A percentile compares a stretch with the other conserved stretches of the same genome.
Evolutionary conservation across 306 rosid genomes (phyloP).

Genomic region (Cicer arietinum): DNA sequence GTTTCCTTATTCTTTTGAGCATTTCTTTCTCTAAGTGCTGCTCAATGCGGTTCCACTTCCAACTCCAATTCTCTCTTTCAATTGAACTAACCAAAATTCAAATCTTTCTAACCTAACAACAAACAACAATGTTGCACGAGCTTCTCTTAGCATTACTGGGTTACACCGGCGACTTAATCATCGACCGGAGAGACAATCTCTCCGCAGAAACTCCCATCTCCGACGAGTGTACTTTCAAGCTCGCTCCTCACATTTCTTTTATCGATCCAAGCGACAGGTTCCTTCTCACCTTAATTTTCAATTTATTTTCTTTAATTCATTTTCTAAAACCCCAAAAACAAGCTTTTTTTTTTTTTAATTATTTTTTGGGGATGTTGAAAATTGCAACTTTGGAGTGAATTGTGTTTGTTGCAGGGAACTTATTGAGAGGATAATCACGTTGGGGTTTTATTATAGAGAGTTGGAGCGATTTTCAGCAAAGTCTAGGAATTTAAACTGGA

Average conservation of each 20-base stretch:
- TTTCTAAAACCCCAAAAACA: slow-evolving; percentile 3
- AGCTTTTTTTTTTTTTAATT: background rate
- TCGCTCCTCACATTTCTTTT: slow-evolving; percentile 86
- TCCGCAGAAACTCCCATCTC: slow-evolving; percentile 60
- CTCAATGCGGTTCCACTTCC: no score
- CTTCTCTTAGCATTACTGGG: slow-evolving; percentile 82
- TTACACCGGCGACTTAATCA: slow-evolving; percentile 92
- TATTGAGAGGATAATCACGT: slow-evolving; percentile 75
- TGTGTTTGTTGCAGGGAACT: slow-evolving; percentile 71
- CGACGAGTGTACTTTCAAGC: slow-evolving; percentile 76
- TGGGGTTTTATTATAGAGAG: slow-evolving; percentile 94
- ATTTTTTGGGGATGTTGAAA: slow-evolving; percentile 5
- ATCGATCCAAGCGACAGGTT: slow-evolving; percentile 87
- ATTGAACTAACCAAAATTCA: no score
- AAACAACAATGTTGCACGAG: slow-evolving; percentile 78
- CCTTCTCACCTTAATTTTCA: slow-evolving; percentile 21
- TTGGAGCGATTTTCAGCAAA: slow-evolving; percentile 79
- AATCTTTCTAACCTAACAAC: background rate
- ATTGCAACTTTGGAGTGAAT: slow-evolving; percentile 17
- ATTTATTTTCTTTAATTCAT: background rate
- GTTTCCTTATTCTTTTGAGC: no score
- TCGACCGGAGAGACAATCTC: slow-evolving; percentile 70
- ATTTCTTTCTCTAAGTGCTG: no score
- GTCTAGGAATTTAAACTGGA: slow-evolving; percentile 91
- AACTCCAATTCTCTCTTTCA: no score